Base-by-base conservation (phyloP, 345 rosid species). In the Gossypium raimondii region DNA sequence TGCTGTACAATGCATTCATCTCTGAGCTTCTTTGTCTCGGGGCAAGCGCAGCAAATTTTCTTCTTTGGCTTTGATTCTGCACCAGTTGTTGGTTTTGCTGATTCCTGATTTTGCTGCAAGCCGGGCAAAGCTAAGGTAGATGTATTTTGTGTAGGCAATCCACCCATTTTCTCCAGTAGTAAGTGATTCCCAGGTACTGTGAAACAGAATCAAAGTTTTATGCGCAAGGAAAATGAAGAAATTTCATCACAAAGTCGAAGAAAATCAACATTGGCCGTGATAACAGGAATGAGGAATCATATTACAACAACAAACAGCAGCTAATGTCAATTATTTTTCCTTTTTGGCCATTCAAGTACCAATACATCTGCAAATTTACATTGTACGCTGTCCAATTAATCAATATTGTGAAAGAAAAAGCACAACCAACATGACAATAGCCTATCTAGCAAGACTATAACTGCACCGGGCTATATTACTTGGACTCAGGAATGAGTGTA, bases 11-110 rank as follows among this genome's bases (percentile, higher is more conserved):
- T 86, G 86, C 95, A 92, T 86, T 89, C 97, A 47, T 94, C 98
- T 81, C 98, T 89, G 62, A 94, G 86, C 85, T 78, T 87, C 84
- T 94, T 92, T 4, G 97, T 90, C 7, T 90, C 93, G 0, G 97
- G 98, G 78, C 97, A 94, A 63, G 98, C 97, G 75, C 97, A 92
- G 44, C 97, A 94, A 73, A 94, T 92, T 85, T 81, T 94, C 93
- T 89, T 93, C 84, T 88, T 93, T 14, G 97, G 94, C 79, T 93
- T 93, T 72, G 94, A 72, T 60, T 77, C 91, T 0, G 82, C 65
- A 22, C 57, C 80, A 3, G 86, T 8, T 60, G 82, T 41, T 59
- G 79, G 43, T 11, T 59, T 48, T 8, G 63, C 41, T 45, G 83
- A 71, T 2, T 67, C 89, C 70, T 88, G 86, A 62, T 52, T 87